These are phyloP conservation scores for Aspergillus pseudoviridinutans DNA, from an alignment of 2,329 filamentous ascomycete genomes.

Conservation along the genomic window DNA sequence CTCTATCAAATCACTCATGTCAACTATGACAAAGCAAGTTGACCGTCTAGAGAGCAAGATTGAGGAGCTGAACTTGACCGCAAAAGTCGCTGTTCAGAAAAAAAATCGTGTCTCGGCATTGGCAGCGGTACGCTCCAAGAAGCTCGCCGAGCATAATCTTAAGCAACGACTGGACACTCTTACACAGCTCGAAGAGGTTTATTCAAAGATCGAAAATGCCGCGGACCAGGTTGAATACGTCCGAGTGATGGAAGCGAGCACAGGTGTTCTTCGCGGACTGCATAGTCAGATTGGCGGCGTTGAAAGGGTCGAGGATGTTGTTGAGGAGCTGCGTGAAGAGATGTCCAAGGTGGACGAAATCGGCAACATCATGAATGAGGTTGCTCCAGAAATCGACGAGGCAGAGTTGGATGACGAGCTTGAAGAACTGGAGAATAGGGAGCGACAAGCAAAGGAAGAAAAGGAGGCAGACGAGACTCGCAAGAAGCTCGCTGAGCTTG, in stretches of 20 bases:
- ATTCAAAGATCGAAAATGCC: slow-evolving; percentile 79
- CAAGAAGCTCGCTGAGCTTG: slow-evolving; percentile 47
- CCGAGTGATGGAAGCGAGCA: slow-evolving; percentile 74
- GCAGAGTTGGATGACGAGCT: slow-evolving; percentile 84
- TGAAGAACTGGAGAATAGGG: slow-evolving; percentile 65
- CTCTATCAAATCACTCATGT: slow-evolving; percentile 69
- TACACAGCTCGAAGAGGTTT: slow-evolving; percentile 76
- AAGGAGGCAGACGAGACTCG: slow-evolving; percentile 49
- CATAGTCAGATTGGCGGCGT: slow-evolving; percentile 74
- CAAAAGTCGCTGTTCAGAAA: slow-evolving; percentile 64
- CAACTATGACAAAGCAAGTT: slow-evolving; percentile 63
- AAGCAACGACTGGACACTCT: slow-evolving; percentile 68
- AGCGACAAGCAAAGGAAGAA: slow-evolving; percentile 45
- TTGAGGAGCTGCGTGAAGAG: slow-evolving; percentile 72
- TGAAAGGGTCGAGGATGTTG: slow-evolving; percentile 69
- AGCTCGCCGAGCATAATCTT: slow-evolving; percentile 71
- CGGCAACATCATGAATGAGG: slow-evolving; percentile 68
- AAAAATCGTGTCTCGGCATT: slow-evolving; percentile 75
- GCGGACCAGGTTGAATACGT: slow-evolving; percentile 80
- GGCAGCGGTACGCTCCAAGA: slow-evolving; percentile 76
- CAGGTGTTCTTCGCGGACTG: slow-evolving; percentile 66
- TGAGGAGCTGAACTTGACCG: slow-evolving; percentile 48
- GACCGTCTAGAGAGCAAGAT: slow-evolving; percentile 59
- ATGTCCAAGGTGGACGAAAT: slow-evolving; percentile 82
- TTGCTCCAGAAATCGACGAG: slow-evolving; percentile 63